Conservation (phyloP, 2,329 filamentous ascomycete species). For the Shiraia sp. region DNA sequence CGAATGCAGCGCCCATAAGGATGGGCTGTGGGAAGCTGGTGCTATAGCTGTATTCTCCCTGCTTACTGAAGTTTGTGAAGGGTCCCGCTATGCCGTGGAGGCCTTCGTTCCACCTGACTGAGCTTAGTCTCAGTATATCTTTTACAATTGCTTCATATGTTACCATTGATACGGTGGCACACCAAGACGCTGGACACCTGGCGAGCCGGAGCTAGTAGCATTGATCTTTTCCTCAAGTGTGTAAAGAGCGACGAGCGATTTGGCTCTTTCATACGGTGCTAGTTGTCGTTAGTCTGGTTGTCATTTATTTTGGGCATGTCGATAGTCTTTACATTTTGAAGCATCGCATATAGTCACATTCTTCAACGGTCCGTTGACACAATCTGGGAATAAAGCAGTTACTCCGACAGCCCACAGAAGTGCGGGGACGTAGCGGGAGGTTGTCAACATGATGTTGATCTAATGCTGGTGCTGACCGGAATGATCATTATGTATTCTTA, state of each 20-base stretch:
- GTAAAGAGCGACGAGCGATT: constrained; percentile 28
- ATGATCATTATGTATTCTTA: constrained; percentile 7
- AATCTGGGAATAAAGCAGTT: constrained; percentile 53
- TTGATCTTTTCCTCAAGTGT: constrained; percentile 54
- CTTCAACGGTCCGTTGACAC: constrained; percentile 54
- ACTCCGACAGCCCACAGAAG: constrained; percentile 16
- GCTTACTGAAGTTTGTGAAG: constrained; percentile 59
- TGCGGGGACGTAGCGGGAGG: constrained; percentile 8
- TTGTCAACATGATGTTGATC: constrained; percentile 13
- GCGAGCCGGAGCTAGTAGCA: constrained; percentile 53
- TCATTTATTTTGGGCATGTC: neutral
- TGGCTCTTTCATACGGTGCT: constrained; percentile 33
- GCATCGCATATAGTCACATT: constrained; percentile 57
- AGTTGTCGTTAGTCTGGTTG: neutral
- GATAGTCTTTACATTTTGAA: constrained; percentile 33
- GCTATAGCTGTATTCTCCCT: constrained; percentile 62
- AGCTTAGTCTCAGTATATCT: neutral
- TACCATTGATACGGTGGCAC: constrained; percentile 59
- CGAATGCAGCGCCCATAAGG: constrained; percentile 64
- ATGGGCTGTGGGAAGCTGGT: constrained; percentile 71
- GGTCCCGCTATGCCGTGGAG: constrained; percentile 52
- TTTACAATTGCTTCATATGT: constrained; percentile 54
- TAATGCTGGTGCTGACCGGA: neutral
- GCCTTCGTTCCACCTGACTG: constrained; percentile 3
- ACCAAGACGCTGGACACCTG: constrained; percentile 55